These are phyloP conservation scores for Eucalyptus marginata DNA, from an alignment of 345 rosid species.

Conservation along the genomic window DNA sequence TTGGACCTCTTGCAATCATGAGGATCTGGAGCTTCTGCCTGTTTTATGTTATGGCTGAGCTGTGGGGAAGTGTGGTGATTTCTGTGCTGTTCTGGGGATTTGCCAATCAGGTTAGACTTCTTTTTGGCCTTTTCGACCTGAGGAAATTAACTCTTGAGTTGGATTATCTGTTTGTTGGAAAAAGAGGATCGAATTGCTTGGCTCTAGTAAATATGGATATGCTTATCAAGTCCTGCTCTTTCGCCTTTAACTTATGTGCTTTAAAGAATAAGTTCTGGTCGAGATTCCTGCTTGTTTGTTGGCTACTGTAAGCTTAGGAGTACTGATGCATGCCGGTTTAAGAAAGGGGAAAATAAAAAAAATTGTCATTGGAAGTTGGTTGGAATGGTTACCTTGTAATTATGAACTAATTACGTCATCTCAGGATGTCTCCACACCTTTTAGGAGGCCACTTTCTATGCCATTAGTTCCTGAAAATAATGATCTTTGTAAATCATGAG, in stretches of 20 bases:
- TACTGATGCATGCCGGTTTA: neutral
- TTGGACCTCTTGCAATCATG: conserved; percentile 93
- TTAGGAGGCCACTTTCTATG: neutral
- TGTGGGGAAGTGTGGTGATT: conserved; percentile 96
- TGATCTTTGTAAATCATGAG: neutral
- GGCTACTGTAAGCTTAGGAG: neutral
- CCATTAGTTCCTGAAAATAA: neutral
- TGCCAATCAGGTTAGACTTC: conserved; percentile 73
- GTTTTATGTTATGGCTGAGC: conserved; percentile 99
- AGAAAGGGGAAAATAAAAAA: neutral
- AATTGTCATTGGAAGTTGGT: neutral
- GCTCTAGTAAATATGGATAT: neutral
- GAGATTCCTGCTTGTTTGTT: neutral
- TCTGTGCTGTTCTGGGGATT: conserved; percentile 98
- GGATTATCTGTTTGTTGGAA: neutral
- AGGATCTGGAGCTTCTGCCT: conserved; percentile 96
- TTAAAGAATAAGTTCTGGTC: neutral
- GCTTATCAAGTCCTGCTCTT: neutral
- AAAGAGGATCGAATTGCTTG: neutral
- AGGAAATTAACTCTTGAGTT: neutral
- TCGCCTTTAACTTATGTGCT: neutral
- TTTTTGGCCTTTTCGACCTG: neutral
- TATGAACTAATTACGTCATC: neutral
- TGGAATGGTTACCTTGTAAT: neutral
- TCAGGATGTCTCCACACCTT: neutral